Evolutionary conservation across 1,284 basidiomycete species (phyloP).

Genomic region (Puccinia polysora): DNA sequence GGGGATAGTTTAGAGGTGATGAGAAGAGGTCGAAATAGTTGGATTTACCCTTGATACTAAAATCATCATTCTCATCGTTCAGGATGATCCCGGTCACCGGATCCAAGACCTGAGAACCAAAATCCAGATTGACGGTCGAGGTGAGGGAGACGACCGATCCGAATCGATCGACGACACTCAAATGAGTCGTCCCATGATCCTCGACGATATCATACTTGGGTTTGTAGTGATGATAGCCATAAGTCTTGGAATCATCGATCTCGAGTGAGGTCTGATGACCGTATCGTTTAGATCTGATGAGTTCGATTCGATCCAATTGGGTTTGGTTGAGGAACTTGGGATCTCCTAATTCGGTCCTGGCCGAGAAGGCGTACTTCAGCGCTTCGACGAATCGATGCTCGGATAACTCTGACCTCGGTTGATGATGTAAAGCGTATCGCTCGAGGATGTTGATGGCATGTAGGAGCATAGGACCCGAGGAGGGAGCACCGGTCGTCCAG

Average conservation of each 20-base stretch:
- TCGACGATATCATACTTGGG: conserved; percentile 69
- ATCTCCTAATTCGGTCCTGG: conserved; percentile 74
- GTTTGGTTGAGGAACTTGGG: conserved; percentile 52
- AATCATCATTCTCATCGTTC: conserved; percentile 83
- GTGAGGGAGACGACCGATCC: conserved; percentile 82
- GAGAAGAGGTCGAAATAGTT: conserved; percentile 72
- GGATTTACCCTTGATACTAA: conserved; percentile 70
- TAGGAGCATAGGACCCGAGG: conserved; percentile 71
- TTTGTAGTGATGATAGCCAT: conserved; percentile 73
- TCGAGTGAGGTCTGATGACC: neutral
- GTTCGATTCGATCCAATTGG: neutral
- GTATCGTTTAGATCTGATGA: neutral
- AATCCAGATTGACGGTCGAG: conserved; percentile 77
- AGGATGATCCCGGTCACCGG: conserved; percentile 77
- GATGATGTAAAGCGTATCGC: conserved; percentile 59
- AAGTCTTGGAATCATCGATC: conserved; percentile 61
- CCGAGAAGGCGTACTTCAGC: conserved; percentile 64
- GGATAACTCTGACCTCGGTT: conserved; percentile 60
- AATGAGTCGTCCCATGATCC: conserved; percentile 86
- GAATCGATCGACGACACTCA: conserved; percentile 70
- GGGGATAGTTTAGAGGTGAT: conserved; percentile 68
- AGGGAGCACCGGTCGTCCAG: conserved; percentile 77
- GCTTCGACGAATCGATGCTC: conserved; percentile 70
- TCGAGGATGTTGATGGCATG: conserved; percentile 77
- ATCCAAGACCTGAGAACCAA: conserved; percentile 80